Evolutionary conservation across 257 asterid species (phyloP).

Genomic region (Asclepias syriaca): DNA sequence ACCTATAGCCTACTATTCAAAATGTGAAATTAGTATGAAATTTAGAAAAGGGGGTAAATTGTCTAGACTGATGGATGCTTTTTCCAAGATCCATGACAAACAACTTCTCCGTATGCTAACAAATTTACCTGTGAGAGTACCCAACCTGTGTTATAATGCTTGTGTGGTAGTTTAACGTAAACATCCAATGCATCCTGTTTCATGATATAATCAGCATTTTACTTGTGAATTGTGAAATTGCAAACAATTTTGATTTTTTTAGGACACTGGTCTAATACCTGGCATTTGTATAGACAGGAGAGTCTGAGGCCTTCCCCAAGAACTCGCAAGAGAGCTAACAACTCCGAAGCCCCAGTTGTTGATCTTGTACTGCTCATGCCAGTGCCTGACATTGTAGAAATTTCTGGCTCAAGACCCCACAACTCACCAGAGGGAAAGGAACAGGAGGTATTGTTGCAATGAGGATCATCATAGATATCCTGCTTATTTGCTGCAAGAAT

Average conservation of each 20-base stretch:
- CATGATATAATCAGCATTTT: conserved; percentile 11
- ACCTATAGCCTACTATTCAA: neutral
- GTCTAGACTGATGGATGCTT: neutral
- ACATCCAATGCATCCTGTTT: conserved; percentile 80
- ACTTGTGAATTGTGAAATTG: conserved; percentile 11
- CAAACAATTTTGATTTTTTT: conserved; percentile 10
- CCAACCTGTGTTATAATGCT: conserved; percentile 95
- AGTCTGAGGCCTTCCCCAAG: conserved; percentile 93
- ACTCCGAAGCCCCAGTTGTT: conserved; percentile 65
- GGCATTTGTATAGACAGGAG: conserved; percentile 74
- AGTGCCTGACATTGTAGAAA: conserved; percentile 37
- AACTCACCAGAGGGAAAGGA: conserved; percentile 49
- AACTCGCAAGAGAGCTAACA: conserved; percentile 66
- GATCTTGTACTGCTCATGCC: conserved; percentile 45
- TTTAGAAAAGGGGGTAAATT: neutral
- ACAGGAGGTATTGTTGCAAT: conserved; percentile 44
- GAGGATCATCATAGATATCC: conserved; percentile 67
- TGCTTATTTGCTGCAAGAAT: conserved; percentile 51
- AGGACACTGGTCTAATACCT: conserved; percentile 42
- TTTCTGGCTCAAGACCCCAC: conserved; percentile 66
- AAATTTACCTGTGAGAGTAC: conserved; percentile 78
- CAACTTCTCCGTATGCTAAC: neutral
- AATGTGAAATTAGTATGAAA: neutral
- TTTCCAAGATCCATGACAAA: neutral
- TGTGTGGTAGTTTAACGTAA: conserved; percentile 66